Evolutionary conservation across 2,329 filamentous ascomycete species (phyloP).

Genomic region (Cytospora paraplurivora): DNA sequence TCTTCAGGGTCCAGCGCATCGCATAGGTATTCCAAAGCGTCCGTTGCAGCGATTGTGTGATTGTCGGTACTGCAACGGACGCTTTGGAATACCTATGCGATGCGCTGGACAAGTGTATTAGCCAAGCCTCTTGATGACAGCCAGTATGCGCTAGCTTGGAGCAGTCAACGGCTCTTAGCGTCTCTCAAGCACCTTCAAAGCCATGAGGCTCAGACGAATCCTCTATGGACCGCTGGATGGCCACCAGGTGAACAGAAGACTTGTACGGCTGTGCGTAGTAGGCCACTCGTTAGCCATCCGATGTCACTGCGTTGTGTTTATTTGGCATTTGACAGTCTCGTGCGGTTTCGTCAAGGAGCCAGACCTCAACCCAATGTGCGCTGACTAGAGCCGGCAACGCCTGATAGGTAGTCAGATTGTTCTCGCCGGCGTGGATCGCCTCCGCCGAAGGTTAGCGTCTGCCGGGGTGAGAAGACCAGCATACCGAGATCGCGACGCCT

Average conservation of each 20-base stretch:
- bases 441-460: constrained; percentile 3
- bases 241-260: constrained; percentile 15
- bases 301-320: constrained; percentile 21
- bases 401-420: not conserved
- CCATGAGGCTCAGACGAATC: constrained; percentile 15
- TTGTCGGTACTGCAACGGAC: constrained; percentile 14
- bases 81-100: constrained; percentile 26
- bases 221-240: constrained; percentile 12
- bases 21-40: constrained; percentile 25
- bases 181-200: constrained; percentile 16
- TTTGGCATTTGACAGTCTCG: constrained; percentile 6
- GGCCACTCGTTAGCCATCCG: not conserved
- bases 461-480: not conserved
- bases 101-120: constrained; percentile 18
- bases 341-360: not conserved
- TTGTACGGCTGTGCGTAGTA: not conserved
- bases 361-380: constrained; percentile 1
- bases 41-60: constrained; percentile 18
- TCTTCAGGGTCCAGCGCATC: constrained; percentile 25
- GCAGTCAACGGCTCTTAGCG: constrained; percentile 22
- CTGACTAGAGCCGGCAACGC: constrained; percentile 5
- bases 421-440: constrained; percentile 1
- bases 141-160: constrained; percentile 15
- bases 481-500: not conserved
- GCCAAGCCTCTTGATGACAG: constrained; percentile 18